Evolutionary conservation across 352 stramenopile genomes (phyloP).

Genomic region (Globisporangium middletonii): DNA sequence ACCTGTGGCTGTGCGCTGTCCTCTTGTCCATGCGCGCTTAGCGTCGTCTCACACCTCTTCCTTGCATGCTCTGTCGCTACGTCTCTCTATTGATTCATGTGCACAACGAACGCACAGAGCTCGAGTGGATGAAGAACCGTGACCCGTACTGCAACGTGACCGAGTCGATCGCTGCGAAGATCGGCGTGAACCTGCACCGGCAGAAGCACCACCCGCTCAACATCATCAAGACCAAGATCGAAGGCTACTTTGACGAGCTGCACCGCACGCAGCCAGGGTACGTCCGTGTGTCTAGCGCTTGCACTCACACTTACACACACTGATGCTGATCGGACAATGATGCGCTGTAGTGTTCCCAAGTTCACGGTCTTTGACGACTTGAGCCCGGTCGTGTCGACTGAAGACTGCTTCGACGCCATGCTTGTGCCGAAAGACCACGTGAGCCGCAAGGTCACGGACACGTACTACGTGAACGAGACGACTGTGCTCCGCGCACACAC

Average conservation of each 20-base stretch:
- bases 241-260: slow-evolving; percentile 84
- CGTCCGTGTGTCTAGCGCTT: too few species aligned
- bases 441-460: slow-evolving; percentile 81
- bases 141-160: slow-evolving; percentile 87
- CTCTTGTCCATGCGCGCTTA: too few species aligned
- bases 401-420: slow-evolving; percentile 91
- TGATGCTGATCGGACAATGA: too few species aligned
- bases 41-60: neutral
- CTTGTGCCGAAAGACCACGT: slow-evolving; percentile 90
- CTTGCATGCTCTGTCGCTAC: neutral
- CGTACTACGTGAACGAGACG: slow-evolving; percentile 85
- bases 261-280: slow-evolving; percentile 28
- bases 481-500: slow-evolving; percentile 88
- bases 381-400: slow-evolving; percentile 77
- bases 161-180: slow-evolving; percentile 81
- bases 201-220: slow-evolving; percentile 85
- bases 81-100: too few species aligned
- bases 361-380: slow-evolving; percentile 85
- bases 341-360: slow-evolving; percentile 43
- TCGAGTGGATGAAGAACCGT: slow-evolving; percentile 74
- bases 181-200: slow-evolving; percentile 85
- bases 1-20: too few species aligned
- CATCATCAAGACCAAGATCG: slow-evolving; percentile 93
- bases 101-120: slow-evolving; percentile 32
- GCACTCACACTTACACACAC: too few species aligned